These are phyloP conservation scores for Ensete glaucum DNA, from an alignment of 176 grass and related monocot genomes.

Conservation along the genomic window DNA sequence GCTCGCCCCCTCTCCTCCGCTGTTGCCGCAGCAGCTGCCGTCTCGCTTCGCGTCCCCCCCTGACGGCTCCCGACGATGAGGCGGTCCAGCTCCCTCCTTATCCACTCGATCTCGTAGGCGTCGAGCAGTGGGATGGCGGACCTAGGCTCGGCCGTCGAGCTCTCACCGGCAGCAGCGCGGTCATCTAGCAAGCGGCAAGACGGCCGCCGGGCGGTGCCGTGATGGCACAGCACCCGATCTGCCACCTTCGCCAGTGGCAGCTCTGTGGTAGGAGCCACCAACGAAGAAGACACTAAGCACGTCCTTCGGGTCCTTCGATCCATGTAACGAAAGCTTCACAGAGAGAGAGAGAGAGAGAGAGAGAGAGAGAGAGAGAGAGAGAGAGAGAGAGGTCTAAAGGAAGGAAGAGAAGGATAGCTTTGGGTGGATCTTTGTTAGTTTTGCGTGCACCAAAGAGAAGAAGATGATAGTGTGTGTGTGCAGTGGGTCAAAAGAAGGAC, in stretches of 20 bases:
- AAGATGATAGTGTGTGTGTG: neutral
- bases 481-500: neutral
- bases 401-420: neutral
- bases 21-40: neutral
- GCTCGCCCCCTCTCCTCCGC: neutral
- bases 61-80: constrained; percentile 17
- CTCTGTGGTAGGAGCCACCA: neutral
- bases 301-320: neutral
- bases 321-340: neutral
- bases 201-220: neutral
- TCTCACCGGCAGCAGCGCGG: neutral
- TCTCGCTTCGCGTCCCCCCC: neutral
- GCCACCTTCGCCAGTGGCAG: neutral
- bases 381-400: neutral
- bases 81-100: constrained; percentile 57
- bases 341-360: constrained; percentile 4
- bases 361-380: constrained; percentile 9
- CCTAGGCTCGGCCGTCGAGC: neutral
- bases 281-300: neutral
- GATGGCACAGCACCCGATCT: constrained; percentile 2
- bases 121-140: constrained; percentile 42
- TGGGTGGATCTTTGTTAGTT: neutral
- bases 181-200: neutral
- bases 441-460: neutral
- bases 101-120: constrained; percentile 63